Base-by-base conservation (phyloP, 345 rosid species). In the Heritiera fomes region DNA sequence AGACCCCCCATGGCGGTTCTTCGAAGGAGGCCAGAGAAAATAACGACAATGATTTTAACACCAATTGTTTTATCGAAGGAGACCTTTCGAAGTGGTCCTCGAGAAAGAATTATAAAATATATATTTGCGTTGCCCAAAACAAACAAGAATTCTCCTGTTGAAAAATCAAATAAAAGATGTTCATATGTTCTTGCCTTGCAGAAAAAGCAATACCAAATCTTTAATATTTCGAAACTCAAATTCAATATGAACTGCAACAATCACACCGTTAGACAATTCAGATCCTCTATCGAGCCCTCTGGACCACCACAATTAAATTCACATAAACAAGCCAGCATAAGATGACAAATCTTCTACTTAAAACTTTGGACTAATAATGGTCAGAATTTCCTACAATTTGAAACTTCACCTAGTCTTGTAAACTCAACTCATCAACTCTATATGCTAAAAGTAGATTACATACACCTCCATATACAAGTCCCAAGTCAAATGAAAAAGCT, bases 381-480 rank as follows among this genome's bases (percentile, higher is more conserved):
- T 66, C 47, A 52, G 74, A 34, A 55, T 20, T 43, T 56, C 10
- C 10, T 20, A 7, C n/a, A 14, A 12, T 59, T 32, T 70, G 28
- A 30, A 30, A 75, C 50, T 64, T 46, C 77, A 47, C 34, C 49
- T 61, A 61, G 17, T 32, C 67, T 32, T 34, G 45, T 15, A 64
- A 67, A 28, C 61, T 67, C 75, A 67, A 28, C 61, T 67, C 75
- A 10, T 62, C 38, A 15, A 46, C 45, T 75, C 75, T 70, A 72
- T 28, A 71, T 46, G 20, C 69, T 68, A 77, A 10, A 40, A 8
- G 60, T 50, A 62, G 77, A 77, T 47, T 80, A 79, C 84, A 80
- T 38, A 40, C 65, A 73, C 70, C 65, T 59, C 46, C 58, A 86
- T 87, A 83, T 86, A 89, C 90, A 89, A 34, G 77, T 40, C 63